These are phyloP conservation scores for Echium plantagineum DNA, from an alignment of 257 asterid genomes.

Conservation along the genomic window DNA sequence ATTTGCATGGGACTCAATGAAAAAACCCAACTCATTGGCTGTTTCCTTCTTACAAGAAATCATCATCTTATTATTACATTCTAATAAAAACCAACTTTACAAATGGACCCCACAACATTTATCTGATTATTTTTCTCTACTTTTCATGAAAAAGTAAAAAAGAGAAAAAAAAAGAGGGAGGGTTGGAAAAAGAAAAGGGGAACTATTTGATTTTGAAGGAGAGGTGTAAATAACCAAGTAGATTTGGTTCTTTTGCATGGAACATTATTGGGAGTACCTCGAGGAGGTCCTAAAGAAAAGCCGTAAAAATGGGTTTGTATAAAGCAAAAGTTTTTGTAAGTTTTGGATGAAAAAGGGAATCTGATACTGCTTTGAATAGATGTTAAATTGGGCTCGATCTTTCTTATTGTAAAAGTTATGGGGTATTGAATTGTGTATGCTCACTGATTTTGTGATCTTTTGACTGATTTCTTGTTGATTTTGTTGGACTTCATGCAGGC, in stretches of 20 bases:
- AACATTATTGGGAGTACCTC: constrained; percentile 1
- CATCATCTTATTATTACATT: constrained; percentile 34
- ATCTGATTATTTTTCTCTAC: constrained; percentile 28
- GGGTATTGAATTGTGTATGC: neutral
- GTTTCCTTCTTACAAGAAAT: constrained; percentile 30
- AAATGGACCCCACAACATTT: constrained; percentile 1
- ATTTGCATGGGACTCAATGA: constrained; percentile 19
- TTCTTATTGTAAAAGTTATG: neutral
- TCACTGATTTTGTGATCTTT: constrained; percentile 10
- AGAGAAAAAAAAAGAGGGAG: neutral
- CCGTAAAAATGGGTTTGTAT: neutral
- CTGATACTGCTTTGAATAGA: constrained; percentile 24
- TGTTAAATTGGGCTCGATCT: neutral
- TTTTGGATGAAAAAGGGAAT: constrained; percentile 30
- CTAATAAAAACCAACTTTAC: neutral
- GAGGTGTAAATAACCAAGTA: constrained; percentile 27
- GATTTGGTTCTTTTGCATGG: constrained; percentile 26
- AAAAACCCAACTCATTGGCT: constrained; percentile 6
- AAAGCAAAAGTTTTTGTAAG: neutral
- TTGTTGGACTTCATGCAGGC: constrained; percentile 1
- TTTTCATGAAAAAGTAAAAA: constrained; percentile 44
- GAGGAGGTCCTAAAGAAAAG: constrained; percentile 5
- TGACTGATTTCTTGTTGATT: constrained; percentile 19
- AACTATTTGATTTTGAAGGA: neutral
- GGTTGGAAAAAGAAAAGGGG: neutral